Conservation (phyloP, 2,329 filamentous ascomycete genomes). For the Pestalotiopsis fici region DNA sequence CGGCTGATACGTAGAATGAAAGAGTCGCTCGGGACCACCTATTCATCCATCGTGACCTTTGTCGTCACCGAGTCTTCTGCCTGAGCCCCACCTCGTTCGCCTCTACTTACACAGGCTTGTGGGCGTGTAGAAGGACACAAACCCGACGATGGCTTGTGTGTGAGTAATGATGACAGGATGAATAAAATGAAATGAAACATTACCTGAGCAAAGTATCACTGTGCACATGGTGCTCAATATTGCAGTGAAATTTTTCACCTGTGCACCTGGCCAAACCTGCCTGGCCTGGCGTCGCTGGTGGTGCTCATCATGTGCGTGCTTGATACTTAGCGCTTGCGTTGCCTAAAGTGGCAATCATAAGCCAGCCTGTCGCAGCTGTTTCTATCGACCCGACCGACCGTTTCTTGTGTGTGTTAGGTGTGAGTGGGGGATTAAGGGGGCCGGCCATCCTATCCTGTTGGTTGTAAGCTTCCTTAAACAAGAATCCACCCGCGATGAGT, state of each 20-base stretch:
- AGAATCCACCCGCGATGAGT: conserved; percentile 6
- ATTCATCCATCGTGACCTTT: conserved; percentile 5
- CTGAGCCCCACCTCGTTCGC: neutral
- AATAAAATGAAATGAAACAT: no score
- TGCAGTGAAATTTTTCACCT: neutral
- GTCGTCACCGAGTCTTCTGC: conserved; percentile 3
- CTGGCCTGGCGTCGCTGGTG: no score
- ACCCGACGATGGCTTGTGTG: neutral
- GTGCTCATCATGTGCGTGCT: neutral
- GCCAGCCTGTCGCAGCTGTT: conserved; percentile 3
- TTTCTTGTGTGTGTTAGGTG: conserved; percentile 10
- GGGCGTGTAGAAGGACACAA: neutral
- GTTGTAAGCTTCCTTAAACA: neutral
- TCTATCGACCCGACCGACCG: neutral
- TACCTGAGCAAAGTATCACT: neutral
- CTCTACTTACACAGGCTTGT: neutral
- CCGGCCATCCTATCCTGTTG: neutral
- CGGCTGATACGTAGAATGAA: neutral
- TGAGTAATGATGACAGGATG: neutral
- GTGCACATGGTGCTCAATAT: neutral
- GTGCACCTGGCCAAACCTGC: neutral
- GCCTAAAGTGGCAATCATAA: conserved; percentile 17
- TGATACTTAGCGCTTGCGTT: conserved; percentile 14
- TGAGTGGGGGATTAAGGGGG: conserved; percentile 7
- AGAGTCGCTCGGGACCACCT: neutral